These are phyloP conservation scores for Isoetes taiwanensis DNA, from an alignment of 75 land plant genomes.

Conservation along the genomic window DNA sequence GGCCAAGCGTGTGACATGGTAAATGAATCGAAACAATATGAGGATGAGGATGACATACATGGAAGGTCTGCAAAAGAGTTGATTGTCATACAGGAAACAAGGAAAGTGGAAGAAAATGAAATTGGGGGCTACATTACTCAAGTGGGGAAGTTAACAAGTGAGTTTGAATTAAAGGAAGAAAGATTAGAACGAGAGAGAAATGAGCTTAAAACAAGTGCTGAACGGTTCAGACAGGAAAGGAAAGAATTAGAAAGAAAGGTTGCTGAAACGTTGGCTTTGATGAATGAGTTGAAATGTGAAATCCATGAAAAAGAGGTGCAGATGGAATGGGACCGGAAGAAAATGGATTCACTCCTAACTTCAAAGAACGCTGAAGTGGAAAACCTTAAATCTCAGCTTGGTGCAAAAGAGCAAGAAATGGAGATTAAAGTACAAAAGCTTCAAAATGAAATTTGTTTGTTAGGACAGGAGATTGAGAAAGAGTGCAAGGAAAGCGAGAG, in stretches of 20 bases:
- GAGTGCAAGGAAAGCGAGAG: slow-evolving; percentile 24
- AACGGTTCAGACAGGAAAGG: slow-evolving; percentile 12
- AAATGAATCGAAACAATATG: slow-evolving; percentile 6
- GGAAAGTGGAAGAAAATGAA: not conserved
- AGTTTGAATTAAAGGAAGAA: not conserved
- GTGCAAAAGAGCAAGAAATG: slow-evolving; percentile 13
- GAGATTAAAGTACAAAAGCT: slow-evolving; percentile 14
- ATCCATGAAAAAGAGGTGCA: slow-evolving; percentile 10
- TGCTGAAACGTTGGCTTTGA: slow-evolving; percentile 6
- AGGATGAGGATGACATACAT: not conserved
- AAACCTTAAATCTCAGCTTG: slow-evolving; percentile 9
- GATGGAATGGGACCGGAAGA: slow-evolving; percentile 15
- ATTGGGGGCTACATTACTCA: not conserved
- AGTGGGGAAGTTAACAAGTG: not conserved
- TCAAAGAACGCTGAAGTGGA: slow-evolving; percentile 16
- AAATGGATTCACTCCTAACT: slow-evolving; percentile 14
- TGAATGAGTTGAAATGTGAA: slow-evolving; percentile 11
- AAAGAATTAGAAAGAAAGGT: slow-evolving; percentile 15
- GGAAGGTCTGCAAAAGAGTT: not conserved
- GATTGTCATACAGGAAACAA: not conserved
- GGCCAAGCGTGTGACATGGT: not conserved
- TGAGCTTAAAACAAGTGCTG: not conserved
- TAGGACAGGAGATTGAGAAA: slow-evolving; percentile 19
- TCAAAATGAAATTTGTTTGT: slow-evolving; percentile 13
- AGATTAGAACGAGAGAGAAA: not conserved